Evolutionary conservation across 2,329 filamentous ascomycete genomes (phyloP), one percentile per base, ranked within the genome.

Genomic region (Colletotrichum siamense): DNA sequence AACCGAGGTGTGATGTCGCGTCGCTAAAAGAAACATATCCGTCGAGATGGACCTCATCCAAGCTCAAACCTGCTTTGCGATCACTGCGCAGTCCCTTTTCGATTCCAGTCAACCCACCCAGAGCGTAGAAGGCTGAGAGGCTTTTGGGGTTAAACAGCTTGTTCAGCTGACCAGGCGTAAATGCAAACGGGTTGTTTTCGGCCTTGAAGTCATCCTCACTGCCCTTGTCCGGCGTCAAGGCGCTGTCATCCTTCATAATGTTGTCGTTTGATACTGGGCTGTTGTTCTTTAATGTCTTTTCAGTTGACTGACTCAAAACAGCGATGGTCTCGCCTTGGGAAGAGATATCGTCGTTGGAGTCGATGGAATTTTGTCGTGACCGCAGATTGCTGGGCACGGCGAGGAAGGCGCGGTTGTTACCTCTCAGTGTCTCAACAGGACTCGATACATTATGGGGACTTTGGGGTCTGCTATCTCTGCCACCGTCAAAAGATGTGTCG

Each of bases 141-240:
- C 92, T 98, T 87, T 98, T 98, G 5, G 96, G 96, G 82, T 98
- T 97, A 77, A 96, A 92, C 86, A 98, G 91, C 84, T 98, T 98
- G 80, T 93, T 94, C 78, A 98, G 88, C 81, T 98, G 93, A 16
- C 96, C 96, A 4, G 94, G 94, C 3, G 93, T 92, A 82, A 95
- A 98, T 18, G 95, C 96, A 81, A 98, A 98, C 1, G 94, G 94
- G 82, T 97, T 98, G 82, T 95, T 89, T 8, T 93, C 89, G 13
- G 96, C 92, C 16, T 91, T 80, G 80, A 98, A 98, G 77, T 96
- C 95, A 22, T 86, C 88, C 82, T 96, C 94, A 69, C 93, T 94
- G 8, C 95, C 94, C 49, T 92, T 89, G 82, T 98, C 95, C 0
- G 95, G 94, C 66, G 89, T 92, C 77, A 98, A 86, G 0, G 95